Percentiles rank a stretch among this genome's conserved stretches.
phyloP scores from a whole-genome alignment of 176 grass and related monocot genomes.

The Lolium perenne region DNA sequence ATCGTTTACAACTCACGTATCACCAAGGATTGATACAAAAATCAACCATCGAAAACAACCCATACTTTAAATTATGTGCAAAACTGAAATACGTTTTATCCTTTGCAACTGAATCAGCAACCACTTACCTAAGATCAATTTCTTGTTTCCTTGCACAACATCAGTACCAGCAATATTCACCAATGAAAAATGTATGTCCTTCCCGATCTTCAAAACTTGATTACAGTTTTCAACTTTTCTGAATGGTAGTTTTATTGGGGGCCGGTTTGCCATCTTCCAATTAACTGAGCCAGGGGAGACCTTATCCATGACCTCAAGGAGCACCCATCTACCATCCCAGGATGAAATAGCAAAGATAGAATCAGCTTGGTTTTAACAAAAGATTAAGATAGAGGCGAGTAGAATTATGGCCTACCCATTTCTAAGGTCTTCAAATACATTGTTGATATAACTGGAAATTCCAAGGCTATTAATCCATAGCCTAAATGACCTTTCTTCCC shows the following conservation, averaged over 20 bases:
- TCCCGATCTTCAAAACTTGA: slow-evolving; percentile 96
- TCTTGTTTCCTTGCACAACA: slow-evolving; percentile 97
- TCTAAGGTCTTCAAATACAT: slow-evolving; percentile 99
- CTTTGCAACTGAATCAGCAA: slow-evolving; percentile 30
- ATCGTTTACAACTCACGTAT: too few relatives aligned
- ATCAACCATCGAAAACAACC: too few relatives aligned
- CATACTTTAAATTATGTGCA: neutral
- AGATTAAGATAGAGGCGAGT: slow-evolving; percentile 20
- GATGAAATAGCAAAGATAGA: slow-evolving; percentile 31
- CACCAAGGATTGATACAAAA: too few relatives aligned
- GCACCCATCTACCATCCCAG: slow-evolving; percentile 69
- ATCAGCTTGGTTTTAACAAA: neutral
- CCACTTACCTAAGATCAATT: slow-evolving; percentile 87
- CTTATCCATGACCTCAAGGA: slow-evolving; percentile 95
- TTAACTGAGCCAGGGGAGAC: slow-evolving; percentile 79
- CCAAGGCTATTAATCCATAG: slow-evolving; percentile 99
- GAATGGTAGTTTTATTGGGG: slow-evolving; percentile 94
- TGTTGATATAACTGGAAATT: slow-evolving; percentile 90
- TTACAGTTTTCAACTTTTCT: slow-evolving; percentile 99
- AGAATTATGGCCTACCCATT: slow-evolving; percentile 69
- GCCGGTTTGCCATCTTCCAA: slow-evolving; percentile 89
- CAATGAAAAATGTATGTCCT: slow-evolving; percentile 95
- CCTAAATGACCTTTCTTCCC: slow-evolving; percentile 89
- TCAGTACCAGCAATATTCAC: slow-evolving; percentile 98
- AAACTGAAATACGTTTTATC: neutral